Evolutionary conservation across 805 yeast species (phyloP).

Genomic region (Pichia phayaonensis): DNA sequence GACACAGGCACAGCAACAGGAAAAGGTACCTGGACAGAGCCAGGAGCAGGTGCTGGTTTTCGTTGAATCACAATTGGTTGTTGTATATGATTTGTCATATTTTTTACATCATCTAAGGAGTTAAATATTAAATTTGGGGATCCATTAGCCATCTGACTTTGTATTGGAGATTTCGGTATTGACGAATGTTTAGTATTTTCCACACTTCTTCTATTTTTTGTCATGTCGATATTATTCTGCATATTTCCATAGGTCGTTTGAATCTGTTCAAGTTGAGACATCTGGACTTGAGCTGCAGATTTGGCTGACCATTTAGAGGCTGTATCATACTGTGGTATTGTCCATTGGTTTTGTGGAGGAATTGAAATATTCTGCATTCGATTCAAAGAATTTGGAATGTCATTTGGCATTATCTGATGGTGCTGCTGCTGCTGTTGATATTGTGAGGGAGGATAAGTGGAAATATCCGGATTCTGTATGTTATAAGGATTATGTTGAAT

Average conservation of each 20-base stretch:
- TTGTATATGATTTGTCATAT: background rate
- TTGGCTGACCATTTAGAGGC: constrained; percentile 11
- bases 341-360: background rate
- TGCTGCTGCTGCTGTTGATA: background rate
- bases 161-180: background rate
- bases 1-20: background rate
- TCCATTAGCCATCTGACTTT: background rate
- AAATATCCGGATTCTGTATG: background rate
- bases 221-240: constrained; percentile 17
- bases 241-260: constrained; percentile 26
- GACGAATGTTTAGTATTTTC: background rate
- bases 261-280: constrained; percentile 19
- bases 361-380: background rate
- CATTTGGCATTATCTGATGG: background rate
- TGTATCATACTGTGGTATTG: background rate
- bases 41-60: background rate
- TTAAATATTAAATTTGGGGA: background rate
- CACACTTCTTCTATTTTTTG: constrained; percentile 14
- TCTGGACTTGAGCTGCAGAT: constrained; percentile 14
- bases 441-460: background rate
- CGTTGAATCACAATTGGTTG: background rate
- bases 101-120: background rate
- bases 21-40: background rate
- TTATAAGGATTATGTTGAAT: background rate
- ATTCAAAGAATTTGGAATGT: background rate